Evolutionary conservation across 1,139 yeast species (phyloP), one percentile per base, ranked within the genome.

Genomic region (Pichia sp.): DNA sequence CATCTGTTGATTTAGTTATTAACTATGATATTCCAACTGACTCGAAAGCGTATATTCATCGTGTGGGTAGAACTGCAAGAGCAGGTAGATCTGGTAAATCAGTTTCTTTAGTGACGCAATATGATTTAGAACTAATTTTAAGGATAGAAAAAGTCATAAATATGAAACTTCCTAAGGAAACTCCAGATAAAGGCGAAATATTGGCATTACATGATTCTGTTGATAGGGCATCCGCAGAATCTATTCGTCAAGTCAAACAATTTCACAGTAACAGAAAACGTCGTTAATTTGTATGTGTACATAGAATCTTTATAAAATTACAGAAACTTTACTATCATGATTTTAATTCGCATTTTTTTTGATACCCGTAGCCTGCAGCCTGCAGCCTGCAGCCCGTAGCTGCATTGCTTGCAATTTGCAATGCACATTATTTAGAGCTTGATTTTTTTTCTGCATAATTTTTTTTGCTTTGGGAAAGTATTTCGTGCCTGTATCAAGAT

Each of bases 11-110:
- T 64, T 73, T 87, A 44, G 98, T 92, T 40, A 74, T 92, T 50
- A 92, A 92, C 65, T 92, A 87, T 61, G 96, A 90, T 61, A 89
- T 92, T 30, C 99, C 98, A n/a, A 92, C 95, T 10, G 97, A 94
- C 60, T 89, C 97, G n/a, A 94, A 94, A 61, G 95, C 97, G 1
- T 92, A 94, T 58, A 90, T 94, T 55, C 98, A 92, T 64, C 76
- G 98, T 60, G 98, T 92, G 22, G 98, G 98, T 30, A 82, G 98
- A 71, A 92, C 98, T 27, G 98, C 98, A 2, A 82, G 98, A 65
- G 98, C 98, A 0, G 98, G 99, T 8, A 76, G 95, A 54, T 79
- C 95, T 0, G 99, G 99, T 43, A 87, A 85, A 62, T 87, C 97
- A 3, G 74, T 92, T 32, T 86, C 97, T 6, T 71, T 92, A 47